Percentiles rank a stretch among this genome's conserved stretches.
Evolutionary conservation across 2,329 filamentous ascomycete species (phyloP).

Genomic region (Pyricularia grisea): DNA sequence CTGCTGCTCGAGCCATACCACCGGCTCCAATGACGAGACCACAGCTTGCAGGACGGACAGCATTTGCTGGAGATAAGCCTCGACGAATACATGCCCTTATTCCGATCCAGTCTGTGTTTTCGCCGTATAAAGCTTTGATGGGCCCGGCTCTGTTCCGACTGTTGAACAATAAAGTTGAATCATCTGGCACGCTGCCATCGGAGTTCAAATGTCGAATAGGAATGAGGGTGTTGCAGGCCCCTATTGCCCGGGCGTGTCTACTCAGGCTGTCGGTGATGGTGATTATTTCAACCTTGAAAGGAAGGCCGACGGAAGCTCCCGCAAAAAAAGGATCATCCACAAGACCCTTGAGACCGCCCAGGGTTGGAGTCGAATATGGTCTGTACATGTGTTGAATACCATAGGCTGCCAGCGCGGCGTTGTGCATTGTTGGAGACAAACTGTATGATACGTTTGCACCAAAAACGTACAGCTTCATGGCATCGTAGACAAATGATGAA

Average conservation of each 20-base stretch:
- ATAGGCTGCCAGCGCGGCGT: slow-evolving; percentile 54
- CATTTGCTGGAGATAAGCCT: slow-evolving; percentile 64
- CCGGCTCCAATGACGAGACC: slow-evolving; percentile 56
- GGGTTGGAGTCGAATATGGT: slow-evolving; percentile 51
- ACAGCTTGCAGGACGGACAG: slow-evolving; percentile 43
- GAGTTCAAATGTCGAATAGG: slow-evolving; percentile 54
- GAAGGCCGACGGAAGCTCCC: slow-evolving; percentile 61
- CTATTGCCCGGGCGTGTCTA: slow-evolving; percentile 63
- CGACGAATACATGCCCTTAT: slow-evolving; percentile 64
- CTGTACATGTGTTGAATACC: slow-evolving; percentile 61
- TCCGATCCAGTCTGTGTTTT: slow-evolving; percentile 77
- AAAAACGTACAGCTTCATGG: slow-evolving; percentile 47
- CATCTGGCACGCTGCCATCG: slow-evolving; percentile 36
- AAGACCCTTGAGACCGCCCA: slow-evolving; percentile 54
- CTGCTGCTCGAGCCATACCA: slow-evolving; percentile 69
- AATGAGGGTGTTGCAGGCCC: slow-evolving; percentile 67
- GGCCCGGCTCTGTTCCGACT: slow-evolving; percentile 55
- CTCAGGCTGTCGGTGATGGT: slow-evolving; percentile 60
- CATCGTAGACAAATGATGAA: slow-evolving; percentile 55
- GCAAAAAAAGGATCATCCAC: slow-evolving; percentile 60
- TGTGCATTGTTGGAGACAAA: slow-evolving; percentile 71
- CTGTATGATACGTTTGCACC: slow-evolving; percentile 66
- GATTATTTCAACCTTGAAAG: slow-evolving; percentile 68
- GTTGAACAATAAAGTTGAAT: slow-evolving; percentile 17
- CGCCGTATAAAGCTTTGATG: slow-evolving; percentile 62